Base-by-base conservation (phyloP, 140 eudicot genomes). In the Oenanthe javanica region DNA sequence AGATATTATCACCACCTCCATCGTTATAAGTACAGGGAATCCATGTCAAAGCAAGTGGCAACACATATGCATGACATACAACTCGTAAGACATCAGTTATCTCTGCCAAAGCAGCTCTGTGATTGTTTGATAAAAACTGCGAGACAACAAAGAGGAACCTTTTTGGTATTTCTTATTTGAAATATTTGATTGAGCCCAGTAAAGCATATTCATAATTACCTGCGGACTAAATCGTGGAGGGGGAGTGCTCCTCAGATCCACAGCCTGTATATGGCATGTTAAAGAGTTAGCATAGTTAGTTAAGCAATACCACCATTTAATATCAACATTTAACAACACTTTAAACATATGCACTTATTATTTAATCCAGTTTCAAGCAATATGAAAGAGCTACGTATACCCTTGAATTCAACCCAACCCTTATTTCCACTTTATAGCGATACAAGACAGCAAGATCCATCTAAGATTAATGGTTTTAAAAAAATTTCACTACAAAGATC, bases 31-130 rank as follows among this genome's bases (percentile, higher is more conserved):
- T 87, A 87, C 99, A 92, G 45, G 99, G 96, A 42, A 94, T 88
- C 99, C 99, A 94, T 76, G 97, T 90, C 49, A 92, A 85, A 69
- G 99, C 97, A 77, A 94, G 86, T 13, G 99, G 99, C 16, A 94
- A 82, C 74, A 88, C 83, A 81, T 94, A 96, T 40, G 99, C 91
- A 79, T 94, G 91, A 82, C 99, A 94, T 77, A 94, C 90, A 31
- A 89, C 93, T 74, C 96, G 92, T 72, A 90, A 79, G 71, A 94
- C 97, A 87, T 92, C 97, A 9, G 86, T 79, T 78, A 94, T 90
- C 87, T 94, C 99, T 18, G 93, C 84, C 79, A 94, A 84, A 77
- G 97, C 97, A 57, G 89, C 89, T 85, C 88, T 90, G 84, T 94
- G 98, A 87, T 90, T 88, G 79, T 82, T 79, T 9, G 97, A 89